Conservation (phyloP, 148 eudicot genomes). For the Vaccinium corymbosum region DNA sequence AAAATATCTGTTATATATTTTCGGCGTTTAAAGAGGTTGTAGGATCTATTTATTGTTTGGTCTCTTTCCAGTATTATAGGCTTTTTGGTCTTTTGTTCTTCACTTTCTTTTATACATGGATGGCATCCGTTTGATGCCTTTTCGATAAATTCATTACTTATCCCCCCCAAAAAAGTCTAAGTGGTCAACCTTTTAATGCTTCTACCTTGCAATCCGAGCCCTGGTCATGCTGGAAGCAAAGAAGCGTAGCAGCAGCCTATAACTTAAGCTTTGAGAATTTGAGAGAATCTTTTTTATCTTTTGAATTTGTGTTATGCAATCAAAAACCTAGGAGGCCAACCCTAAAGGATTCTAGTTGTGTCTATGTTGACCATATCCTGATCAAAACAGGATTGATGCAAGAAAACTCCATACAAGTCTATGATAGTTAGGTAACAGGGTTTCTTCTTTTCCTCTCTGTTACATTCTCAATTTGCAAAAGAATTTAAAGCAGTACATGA, state of each 20-base stretch:
- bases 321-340: neutral
- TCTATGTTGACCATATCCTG: neutral
- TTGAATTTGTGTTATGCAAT: neutral
- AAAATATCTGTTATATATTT: neutral
- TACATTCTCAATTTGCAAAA: neutral
- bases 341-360: neutral
- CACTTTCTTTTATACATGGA: too few relatives aligned
- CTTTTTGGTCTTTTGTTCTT: too few relatives aligned
- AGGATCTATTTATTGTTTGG: too few relatives aligned
- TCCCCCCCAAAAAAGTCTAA: neutral
- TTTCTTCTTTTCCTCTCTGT: neutral
- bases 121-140: too few relatives aligned
- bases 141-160: too few relatives aligned
- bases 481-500: neutral
- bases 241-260: neutral
- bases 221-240: neutral
- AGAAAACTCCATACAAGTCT: neutral
- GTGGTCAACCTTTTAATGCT: neutral
- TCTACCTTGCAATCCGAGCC: neutral
- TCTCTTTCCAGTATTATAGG: too few relatives aligned
- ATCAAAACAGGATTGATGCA: neutral
- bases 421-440: neutral
- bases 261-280: neutral
- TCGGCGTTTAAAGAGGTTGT: too few relatives aligned
- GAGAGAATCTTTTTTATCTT: neutral